A percentile compares a stretch with the other conserved stretches of the same genome.
These are phyloP conservation scores for Metarhizium sp. DNA, from an alignment of 2,329 filamentous ascomycete species.

Conservation along the genomic window DNA sequence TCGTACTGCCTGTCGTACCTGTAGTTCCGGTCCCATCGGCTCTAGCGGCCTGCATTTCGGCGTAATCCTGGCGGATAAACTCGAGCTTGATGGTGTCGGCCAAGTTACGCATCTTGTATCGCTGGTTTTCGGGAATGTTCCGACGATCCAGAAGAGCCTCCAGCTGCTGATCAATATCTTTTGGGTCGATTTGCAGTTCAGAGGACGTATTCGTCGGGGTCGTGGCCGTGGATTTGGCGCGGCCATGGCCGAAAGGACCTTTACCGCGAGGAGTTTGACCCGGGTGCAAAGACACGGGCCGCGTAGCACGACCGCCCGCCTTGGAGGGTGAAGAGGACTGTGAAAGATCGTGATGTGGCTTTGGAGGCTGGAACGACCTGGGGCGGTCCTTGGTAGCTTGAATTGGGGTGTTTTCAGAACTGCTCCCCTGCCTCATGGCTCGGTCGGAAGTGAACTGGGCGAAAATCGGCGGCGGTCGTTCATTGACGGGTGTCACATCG, in stretches of 20 bases:
- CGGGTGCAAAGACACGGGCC: constrained; percentile 26
- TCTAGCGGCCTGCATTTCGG: constrained; percentile 49
- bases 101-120: constrained; percentile 88
- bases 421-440: constrained; percentile 1
- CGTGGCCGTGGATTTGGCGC: constrained; percentile 24
- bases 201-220: constrained; percentile 26
- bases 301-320: constrained; percentile 15
- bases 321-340: constrained; percentile 14
- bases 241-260: constrained; percentile 27
- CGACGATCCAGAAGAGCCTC: constrained; percentile 67
- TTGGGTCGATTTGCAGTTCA: constrained; percentile 43
- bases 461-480: constrained; percentile 62
- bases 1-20: constrained; percentile 29
- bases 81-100: constrained; percentile 89
- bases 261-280: constrained; percentile 28
- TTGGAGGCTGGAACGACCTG: constrained; percentile 37
- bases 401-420: not conserved
- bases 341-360: constrained; percentile 10
- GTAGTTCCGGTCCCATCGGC: constrained; percentile 34
- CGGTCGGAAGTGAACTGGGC: constrained; percentile 51
- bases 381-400: constrained; percentile 33
- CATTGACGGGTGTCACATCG: constrained; percentile 13
- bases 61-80: constrained; percentile 84
- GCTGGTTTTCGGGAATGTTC: constrained; percentile 88
- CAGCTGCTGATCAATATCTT: constrained; percentile 46